These are phyloP conservation scores for Davidsoniella eucalypti DNA, from an alignment of 2,329 filamentous ascomycete genomes.

Conservation along the genomic window DNA sequence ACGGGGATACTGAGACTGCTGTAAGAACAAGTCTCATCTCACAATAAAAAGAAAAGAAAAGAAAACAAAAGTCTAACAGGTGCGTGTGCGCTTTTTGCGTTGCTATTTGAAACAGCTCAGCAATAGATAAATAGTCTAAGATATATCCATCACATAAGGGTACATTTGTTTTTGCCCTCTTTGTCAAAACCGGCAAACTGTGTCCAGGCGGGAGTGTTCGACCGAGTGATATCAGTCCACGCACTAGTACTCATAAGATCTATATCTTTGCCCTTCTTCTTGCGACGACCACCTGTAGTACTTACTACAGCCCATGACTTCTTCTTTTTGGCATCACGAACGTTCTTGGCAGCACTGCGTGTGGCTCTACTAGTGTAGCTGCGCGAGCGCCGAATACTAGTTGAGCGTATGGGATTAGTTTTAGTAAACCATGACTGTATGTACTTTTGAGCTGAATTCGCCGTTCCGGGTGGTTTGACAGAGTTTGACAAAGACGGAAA, in stretches of 20 bases:
- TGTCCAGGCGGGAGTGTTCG: conserved; percentile 14
- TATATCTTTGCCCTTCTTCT: conserved; percentile 20
- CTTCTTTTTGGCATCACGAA: conserved; percentile 36
- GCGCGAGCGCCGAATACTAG: conserved; percentile 29
- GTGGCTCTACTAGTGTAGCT: conserved; percentile 34
- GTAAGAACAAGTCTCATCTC: too few relatives aligned
- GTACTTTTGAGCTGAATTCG: neutral
- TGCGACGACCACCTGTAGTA: conserved; percentile 12
- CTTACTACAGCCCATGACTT: conserved; percentile 2
- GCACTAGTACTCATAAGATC: conserved; percentile 29
- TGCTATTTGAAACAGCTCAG: too few relatives aligned
- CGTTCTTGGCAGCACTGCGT: conserved; percentile 44
- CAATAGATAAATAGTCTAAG: too few relatives aligned
- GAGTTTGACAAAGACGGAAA: conserved; percentile 5
- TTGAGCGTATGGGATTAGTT: conserved; percentile 15
- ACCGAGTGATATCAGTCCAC: conserved; percentile 35
- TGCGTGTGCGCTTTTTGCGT: too few relatives aligned
- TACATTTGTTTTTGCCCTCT: conserved; percentile 30
- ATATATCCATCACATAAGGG: conserved; percentile 30
- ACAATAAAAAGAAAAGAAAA: too few relatives aligned
- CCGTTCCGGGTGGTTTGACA: neutral
- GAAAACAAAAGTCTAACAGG: too few relatives aligned
- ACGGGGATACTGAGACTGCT: too few relatives aligned
- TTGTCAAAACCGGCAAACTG: conserved; percentile 2
- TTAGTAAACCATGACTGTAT: conserved; percentile 3